Base-by-base conservation (phyloP, 2,329 filamentous ascomycete species). In the Nothophoma quercina region DNA sequence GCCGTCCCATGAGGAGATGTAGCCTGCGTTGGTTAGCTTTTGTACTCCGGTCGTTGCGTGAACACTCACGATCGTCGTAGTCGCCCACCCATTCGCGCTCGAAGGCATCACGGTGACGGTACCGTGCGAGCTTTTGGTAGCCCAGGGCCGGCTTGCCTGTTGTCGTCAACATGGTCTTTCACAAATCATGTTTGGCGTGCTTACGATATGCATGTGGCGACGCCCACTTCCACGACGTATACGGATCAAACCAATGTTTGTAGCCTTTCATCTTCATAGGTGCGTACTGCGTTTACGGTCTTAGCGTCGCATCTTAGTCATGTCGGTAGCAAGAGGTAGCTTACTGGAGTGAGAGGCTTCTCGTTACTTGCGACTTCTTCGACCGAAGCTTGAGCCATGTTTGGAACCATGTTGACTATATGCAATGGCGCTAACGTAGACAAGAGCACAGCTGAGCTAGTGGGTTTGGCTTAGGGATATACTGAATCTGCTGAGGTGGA, bases 1-100 rank as follows among this genome's bases (percentile, higher is more conserved):
- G 4, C 68, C 69, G 30, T 72, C 68, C 44, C 50, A 70, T 0
- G 65, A 56, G 7, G 67, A 70, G 13, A 72, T 59, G 32, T 71
- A 72, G 2, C 49, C 49, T 52, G 18, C 1, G 2, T 1, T 7
- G 2, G 5, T 41, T 32, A 46, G 16, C 16, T 15, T 19, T 7
- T 9, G 8, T 7, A 13, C 7, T n/a, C 19, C 25, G 9, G 10
- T n/a, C n/a, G n/a, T n/a, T n/a, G n/a, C n/a, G n/a, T n/a, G n/a
- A 10, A 16, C 7, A 35, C 49, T 41, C 10, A 52, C 67, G 65
- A 28, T 72, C 69, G 25, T 69, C 68, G 26, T 66, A 65, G 30
- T 70, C 59, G 2, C 65, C 62, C 2, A 55, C 44, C 64, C 65
- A 67, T 39, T 64, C 52, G 25, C 66, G 59, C 12, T 66, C 62